These are phyloP conservation scores for Paradendryphiella salina DNA, from an alignment of 2,329 filamentous ascomycete species.

Conservation along the genomic window DNA sequence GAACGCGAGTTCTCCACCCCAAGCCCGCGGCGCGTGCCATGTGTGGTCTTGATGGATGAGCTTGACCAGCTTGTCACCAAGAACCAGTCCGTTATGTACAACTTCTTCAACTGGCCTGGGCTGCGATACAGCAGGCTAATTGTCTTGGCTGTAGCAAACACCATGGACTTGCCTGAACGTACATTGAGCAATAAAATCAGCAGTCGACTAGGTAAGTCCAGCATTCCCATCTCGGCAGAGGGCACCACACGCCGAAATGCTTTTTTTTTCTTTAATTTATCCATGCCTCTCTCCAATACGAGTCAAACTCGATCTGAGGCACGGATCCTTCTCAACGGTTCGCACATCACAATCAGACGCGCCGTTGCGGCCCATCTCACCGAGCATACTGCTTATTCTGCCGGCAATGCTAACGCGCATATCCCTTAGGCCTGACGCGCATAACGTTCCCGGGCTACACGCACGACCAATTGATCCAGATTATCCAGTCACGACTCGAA, in stretches of 20 bases:
- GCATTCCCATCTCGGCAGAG: constrained; percentile 24
- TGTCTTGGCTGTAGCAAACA: constrained; percentile 96
- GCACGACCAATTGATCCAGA: constrained; percentile 94
- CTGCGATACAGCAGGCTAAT: constrained; percentile 89
- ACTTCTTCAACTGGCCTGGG: constrained; percentile 99
- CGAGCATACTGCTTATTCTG: constrained; percentile 22
- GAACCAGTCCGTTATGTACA: constrained; percentile 99
- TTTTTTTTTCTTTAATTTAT: neutral
- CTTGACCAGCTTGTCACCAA: constrained; percentile 96
- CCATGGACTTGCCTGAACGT: constrained; percentile 95
- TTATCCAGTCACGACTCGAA: constrained; percentile 90
- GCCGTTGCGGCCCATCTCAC: constrained; percentile 21
- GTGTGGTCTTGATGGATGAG: constrained; percentile 98
- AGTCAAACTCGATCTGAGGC: constrained; percentile 21
- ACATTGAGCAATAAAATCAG: constrained; percentile 99
- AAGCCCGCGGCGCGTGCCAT: constrained; percentile 86
- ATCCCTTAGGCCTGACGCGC: constrained; percentile 69
- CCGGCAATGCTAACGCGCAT: constrained; percentile 38
- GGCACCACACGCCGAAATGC: constrained; percentile 19
- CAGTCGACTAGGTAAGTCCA: constrained; percentile 62
- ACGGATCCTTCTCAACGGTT: constrained; percentile 20
- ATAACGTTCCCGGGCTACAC: constrained; percentile 98
- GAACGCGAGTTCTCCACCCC: constrained; percentile 93
- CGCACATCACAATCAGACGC: constrained; percentile 22
- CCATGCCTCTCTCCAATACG: constrained; percentile 12